These are phyloP conservation scores for Amaranthus tricolor DNA, from an alignment of 179 eudicot genomes.

Conservation along the genomic window DNA sequence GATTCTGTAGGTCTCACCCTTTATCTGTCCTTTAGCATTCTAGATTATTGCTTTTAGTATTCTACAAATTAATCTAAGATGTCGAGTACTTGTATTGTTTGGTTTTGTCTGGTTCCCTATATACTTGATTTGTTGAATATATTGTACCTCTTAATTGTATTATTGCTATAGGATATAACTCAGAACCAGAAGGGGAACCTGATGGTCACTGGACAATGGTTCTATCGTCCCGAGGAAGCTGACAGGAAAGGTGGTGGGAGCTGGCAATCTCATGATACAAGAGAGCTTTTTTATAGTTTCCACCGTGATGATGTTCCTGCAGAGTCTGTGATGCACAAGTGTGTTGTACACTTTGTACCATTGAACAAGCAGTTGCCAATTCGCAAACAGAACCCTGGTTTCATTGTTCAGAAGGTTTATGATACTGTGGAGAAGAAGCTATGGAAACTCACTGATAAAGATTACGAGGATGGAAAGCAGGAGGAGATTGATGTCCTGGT, in stretches of 20 bases:
- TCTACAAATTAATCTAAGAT: neutral
- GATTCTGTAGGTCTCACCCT: neutral
- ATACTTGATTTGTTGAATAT: neutral
- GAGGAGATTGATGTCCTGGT: constrained; percentile 88
- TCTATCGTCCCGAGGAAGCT: constrained; percentile 99
- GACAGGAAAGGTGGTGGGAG: constrained; percentile 83
- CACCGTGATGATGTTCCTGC: constrained; percentile 98
- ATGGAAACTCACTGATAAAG: constrained; percentile 90
- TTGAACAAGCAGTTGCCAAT: constrained; percentile 74
- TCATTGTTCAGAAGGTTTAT: constrained; percentile 89
- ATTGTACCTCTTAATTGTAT: neutral
- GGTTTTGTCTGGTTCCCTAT: neutral
- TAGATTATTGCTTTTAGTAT: neutral
- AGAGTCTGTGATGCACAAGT: constrained; percentile 96
- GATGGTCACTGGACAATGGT: constrained; percentile 95
- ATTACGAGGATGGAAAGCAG: constrained; percentile 83
- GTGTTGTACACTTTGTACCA: constrained; percentile 91
- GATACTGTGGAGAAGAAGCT: constrained; percentile 79
- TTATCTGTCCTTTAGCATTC: neutral
- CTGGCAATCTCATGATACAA: constrained; percentile 85
- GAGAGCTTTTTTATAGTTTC: constrained; percentile 93
- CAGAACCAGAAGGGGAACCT: constrained; percentile 57
- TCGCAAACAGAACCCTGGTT: constrained; percentile 83
- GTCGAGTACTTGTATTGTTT: neutral
- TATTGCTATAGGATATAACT: constrained; percentile 56